Evolutionary conservation across 495 filamentous ascomycete species (phyloP).

Genomic region (Collariella sp.): DNA sequence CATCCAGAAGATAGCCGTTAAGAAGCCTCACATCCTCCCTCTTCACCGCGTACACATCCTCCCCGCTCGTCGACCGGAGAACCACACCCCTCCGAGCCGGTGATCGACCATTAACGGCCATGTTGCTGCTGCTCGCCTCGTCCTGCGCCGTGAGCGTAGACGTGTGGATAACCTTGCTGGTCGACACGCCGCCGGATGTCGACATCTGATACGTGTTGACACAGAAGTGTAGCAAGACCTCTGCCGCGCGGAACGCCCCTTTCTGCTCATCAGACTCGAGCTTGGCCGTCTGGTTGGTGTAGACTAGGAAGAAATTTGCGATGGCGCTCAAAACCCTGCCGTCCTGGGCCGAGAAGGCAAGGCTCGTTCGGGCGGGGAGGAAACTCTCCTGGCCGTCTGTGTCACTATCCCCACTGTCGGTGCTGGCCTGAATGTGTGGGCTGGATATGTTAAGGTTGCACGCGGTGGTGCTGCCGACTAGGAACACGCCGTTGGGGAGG

Average conservation of each 20-base stretch:
- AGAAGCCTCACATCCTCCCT: slow-evolving; percentile 10
- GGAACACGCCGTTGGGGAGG: slow-evolving; percentile 21
- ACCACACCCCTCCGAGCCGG: not conserved
- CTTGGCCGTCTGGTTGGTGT: slow-evolving; percentile 14
- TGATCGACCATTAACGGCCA: not conserved
- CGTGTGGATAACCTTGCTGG: slow-evolving; percentile 14
- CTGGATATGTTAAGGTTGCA: slow-evolving; percentile 23
- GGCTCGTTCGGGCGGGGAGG: slow-evolving; percentile 11
- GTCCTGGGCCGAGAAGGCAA: slow-evolving; percentile 16
- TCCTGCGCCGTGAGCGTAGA: slow-evolving; percentile 6
- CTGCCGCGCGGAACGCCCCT: slow-evolving; percentile 17
- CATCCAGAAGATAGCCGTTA: slow-evolving; percentile 7
- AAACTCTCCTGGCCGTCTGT: slow-evolving; percentile 3
- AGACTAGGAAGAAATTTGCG: slow-evolving; percentile 22
- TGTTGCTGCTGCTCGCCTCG: not conserved
- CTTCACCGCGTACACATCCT: slow-evolving; percentile 13
- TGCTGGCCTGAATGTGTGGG: not conserved
- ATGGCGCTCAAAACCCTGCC: slow-evolving; percentile 12
- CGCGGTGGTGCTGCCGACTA: slow-evolving; percentile 13
- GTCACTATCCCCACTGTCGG: not conserved
- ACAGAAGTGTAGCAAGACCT: slow-evolving; percentile 25
- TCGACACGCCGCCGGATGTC: slow-evolving; percentile 7
- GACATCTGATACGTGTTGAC: slow-evolving; percentile 23
- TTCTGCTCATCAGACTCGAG: not conserved
- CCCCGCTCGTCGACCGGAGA: not conserved